phyloP scores from a whole-genome alignment of 257 asterid species.

The Henckelia pumila region DNA sequence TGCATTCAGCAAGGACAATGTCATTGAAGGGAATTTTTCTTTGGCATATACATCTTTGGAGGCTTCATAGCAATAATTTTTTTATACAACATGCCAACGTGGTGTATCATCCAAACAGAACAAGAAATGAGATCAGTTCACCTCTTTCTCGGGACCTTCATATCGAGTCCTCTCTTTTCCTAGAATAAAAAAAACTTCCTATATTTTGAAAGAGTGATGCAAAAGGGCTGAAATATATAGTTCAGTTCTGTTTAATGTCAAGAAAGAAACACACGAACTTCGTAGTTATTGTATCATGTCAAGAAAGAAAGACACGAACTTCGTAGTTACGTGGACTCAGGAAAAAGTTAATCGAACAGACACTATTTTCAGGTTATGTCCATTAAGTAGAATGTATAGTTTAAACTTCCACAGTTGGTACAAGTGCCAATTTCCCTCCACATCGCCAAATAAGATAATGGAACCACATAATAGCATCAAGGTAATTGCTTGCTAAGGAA shows the following conservation, averaged over 20 bases:
- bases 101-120: neutral
- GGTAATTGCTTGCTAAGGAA: neutral
- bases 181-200: neutral
- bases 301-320: neutral
- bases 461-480: neutral
- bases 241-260: too few relatives aligned
- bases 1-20: constrained; percentile 5
- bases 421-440: neutral
- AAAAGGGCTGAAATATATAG: too few relatives aligned
- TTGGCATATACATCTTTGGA: neutral
- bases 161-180: neutral
- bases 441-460: neutral
- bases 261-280: neutral
- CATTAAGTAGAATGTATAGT: neutral
- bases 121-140: neutral
- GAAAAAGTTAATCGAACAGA: neutral
- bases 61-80: neutral
- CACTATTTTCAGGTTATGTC: neutral
- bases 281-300: too few relatives aligned
- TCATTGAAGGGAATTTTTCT: neutral
- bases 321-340: neutral
- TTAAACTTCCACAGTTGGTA: neutral
- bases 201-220: neutral
- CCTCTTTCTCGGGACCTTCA: neutral
- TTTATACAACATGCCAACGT: too few relatives aligned